Base-by-base conservation (phyloP, 768 basidiomycete genomes). In the Lentinula sp. region DNA sequence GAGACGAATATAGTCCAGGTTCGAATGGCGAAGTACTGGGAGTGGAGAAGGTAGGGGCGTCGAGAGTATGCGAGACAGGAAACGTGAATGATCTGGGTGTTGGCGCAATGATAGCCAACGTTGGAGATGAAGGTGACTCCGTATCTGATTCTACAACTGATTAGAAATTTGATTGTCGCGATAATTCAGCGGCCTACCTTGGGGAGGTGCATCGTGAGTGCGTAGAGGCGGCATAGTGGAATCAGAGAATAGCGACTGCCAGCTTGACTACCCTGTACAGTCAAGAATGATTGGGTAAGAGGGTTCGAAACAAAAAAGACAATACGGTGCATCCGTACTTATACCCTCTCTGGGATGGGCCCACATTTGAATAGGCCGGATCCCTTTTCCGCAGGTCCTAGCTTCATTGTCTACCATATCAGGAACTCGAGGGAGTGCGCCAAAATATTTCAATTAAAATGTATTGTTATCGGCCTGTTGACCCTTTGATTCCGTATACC, bases 11-110 rank as follows among this genome's bases (percentile, higher is more conserved):
- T 71, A 83, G 82, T 74, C 86, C 85, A 69, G 83, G 83, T 76
- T 89, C 86, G 71, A 90, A 88, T 51, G 88, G 88, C 34, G 88
- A 87, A 64, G 73, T 69, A 11, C 78, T 79, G 39, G 85, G 86
- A 1, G 88, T 84, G 61, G 83, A 79, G 74, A 79, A 86, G 72
- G 83, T 84, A 76, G 79, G 81, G 82, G 87, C 80, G 75, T 82
- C 51, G 75, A 87, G 79, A 75, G 75, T 76, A 79, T 86, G 76
- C 67, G 76, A 66, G 53, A 76, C 69, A 67, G 89, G 87, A 79
- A 88, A 88, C 59, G 82, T 80, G 71, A 86, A 86, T 67, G 85
- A 80, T 75, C 85, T 84, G 68, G 86, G 86, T 66, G 85, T 88
- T 15, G 86, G 86, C 57, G 85, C 82, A 68, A 86, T 78, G 76